Evolutionary conservation across 192 early-diverging fungal genomes (phyloP).

Genomic region (Coemansia sp.): DNA sequence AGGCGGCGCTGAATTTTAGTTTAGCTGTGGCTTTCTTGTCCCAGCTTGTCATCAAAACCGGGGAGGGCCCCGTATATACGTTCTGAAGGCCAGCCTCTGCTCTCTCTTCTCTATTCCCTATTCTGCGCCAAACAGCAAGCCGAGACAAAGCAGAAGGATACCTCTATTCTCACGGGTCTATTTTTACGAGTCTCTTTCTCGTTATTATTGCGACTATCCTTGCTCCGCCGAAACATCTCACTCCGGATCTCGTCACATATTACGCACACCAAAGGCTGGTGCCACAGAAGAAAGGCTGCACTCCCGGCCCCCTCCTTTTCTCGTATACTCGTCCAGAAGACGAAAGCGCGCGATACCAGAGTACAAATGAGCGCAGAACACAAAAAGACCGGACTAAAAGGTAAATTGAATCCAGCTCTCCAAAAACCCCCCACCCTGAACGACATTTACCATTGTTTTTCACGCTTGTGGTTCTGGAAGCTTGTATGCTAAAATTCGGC

Average conservation of each 20-base stretch:
- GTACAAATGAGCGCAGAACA: slow-evolving; percentile 30
- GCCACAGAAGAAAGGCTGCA: not conserved
- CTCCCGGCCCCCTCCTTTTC: not conserved
- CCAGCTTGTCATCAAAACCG: slow-evolving; percentile 1
- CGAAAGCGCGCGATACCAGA: not conserved
- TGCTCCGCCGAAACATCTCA: not conserved
- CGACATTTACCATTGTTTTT: not conserved
- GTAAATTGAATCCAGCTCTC: slow-evolving; percentile 10
- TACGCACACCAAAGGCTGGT: not conserved
- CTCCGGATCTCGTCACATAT: not conserved
- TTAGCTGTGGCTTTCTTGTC: slow-evolving; percentile 7
- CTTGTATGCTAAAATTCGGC: not conserved
- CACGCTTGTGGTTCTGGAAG: not conserved
- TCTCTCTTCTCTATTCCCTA: not conserved
- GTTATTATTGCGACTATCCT: not conserved
- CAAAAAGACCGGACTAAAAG: slow-evolving; percentile 40
- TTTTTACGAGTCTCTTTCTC: not conserved
- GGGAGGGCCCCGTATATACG: not conserved
- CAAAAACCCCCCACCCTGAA: too few species aligned
- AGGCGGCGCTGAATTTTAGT: slow-evolving; percentile 9
- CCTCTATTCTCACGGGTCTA: not conserved
- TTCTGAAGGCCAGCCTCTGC: slow-evolving; percentile 5
- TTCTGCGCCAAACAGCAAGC: not conserved
- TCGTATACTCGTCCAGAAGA: not conserved
- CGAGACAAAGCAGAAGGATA: not conserved